These are phyloP conservation scores for Cladosporium sphaerospermum DNA, from an alignment of 2,329 filamentous ascomycete species.

Conservation along the genomic window DNA sequence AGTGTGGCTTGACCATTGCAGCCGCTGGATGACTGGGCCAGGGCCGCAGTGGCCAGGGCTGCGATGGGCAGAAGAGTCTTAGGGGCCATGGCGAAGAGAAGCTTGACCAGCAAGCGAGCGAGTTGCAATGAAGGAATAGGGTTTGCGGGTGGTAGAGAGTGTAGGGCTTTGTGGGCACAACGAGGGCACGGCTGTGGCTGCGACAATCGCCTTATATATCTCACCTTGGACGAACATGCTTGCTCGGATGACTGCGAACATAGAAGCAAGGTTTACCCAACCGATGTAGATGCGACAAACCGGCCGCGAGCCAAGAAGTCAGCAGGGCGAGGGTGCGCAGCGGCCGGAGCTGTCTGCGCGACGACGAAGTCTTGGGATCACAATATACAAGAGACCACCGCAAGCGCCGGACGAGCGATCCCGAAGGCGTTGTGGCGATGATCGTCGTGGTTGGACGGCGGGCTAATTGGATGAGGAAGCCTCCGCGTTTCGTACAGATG, in stretches of 20 bases:
- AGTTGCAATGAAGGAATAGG: neutral
- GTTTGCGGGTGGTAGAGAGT: neutral
- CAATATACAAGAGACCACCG: conserved; percentile 7
- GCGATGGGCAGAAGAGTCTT: conserved; percentile 7
- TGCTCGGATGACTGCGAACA: neutral
- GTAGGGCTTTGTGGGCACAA: neutral
- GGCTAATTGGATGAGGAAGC: neutral
- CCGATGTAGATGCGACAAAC: neutral
- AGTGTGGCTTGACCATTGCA: neutral
- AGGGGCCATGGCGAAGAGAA: conserved; percentile 2
- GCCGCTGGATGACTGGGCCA: conserved; percentile 3
- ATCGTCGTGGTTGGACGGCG: conserved; percentile 1
- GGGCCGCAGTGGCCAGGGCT: neutral
- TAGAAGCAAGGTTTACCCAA: neutral
- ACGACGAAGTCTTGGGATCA: neutral
- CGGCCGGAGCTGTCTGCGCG: neutral
- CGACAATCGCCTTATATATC: conserved; percentile 2
- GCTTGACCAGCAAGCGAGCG: conserved; percentile 3
- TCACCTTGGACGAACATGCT: neutral
- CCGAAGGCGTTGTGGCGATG: neutral
- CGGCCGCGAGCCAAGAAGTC: neutral
- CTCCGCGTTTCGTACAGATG: conserved; percentile 8
- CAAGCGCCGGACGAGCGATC: neutral
- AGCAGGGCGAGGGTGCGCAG: neutral
- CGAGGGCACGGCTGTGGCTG: neutral